These are phyloP conservation scores for Apophysomyces variabilis DNA, from an alignment of 371 early-diverging fungal genomes.

Conservation along the genomic window DNA sequence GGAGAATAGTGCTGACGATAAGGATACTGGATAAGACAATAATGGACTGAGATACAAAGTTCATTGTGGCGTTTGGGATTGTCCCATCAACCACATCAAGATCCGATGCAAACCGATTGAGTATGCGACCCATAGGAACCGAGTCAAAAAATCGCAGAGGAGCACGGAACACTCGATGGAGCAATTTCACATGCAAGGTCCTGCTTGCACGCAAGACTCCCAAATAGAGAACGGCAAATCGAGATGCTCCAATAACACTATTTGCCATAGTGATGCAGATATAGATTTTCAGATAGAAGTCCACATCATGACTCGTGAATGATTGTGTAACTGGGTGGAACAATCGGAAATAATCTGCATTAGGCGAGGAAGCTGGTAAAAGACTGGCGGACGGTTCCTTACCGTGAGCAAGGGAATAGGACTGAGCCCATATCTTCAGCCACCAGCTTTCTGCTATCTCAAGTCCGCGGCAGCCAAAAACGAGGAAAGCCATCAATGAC, in stretches of 20 bases:
- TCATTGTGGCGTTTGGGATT: constrained; percentile 40
- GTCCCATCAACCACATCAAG: constrained; percentile 47
- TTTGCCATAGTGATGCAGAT: constrained; percentile 36
- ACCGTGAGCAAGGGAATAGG: constrained; percentile 6
- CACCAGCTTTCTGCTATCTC: constrained; percentile 58
- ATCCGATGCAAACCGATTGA: constrained; percentile 72
- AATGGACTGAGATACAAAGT: constrained; percentile 56
- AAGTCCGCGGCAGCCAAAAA: constrained; percentile 52
- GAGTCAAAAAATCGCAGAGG: constrained; percentile 83
- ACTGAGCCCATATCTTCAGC: constrained; percentile 63
- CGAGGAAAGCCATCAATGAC: constrained; percentile 38
- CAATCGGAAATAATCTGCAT: constrained; percentile 17
- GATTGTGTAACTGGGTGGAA: too few species aligned
- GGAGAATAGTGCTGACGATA: constrained; percentile 59
- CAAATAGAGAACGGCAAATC: constrained; percentile 43
- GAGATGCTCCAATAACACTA: constrained; percentile 28
- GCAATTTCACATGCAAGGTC: constrained; percentile 46
- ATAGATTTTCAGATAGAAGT: constrained; percentile 44
- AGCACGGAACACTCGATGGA: constrained; percentile 59
- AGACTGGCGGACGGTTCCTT: background rate
- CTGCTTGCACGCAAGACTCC: constrained; percentile 51
- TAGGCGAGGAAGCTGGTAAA: background rate
- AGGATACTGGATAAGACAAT: constrained; percentile 64
- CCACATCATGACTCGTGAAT: constrained; percentile 14
- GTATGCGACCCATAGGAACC: constrained; percentile 84